Base-by-base conservation (phyloP, 495 filamentous ascomycete species). In the Aspergillus ostianus region DNA sequence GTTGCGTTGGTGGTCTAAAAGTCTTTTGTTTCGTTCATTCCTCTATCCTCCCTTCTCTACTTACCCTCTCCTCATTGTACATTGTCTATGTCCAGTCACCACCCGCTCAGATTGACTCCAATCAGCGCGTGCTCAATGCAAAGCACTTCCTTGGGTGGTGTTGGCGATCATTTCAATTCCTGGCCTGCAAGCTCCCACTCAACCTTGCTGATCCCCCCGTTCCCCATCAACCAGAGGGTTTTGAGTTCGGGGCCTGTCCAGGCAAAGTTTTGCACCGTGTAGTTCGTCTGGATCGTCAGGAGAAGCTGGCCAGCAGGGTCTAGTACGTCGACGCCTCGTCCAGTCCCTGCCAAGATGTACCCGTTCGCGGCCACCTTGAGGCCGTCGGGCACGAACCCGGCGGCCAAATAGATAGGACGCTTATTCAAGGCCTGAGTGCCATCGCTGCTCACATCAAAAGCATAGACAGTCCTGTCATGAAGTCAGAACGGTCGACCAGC, bases 221-320 rank as follows among this genome's bases (percentile, higher is more conserved):
- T 56, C 1, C 70, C 68, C 57, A 70, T 61, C 47, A 70, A 15
- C 64, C 60, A 71, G 21, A 68, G 51, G 20, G 64, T 65, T 51
- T 62, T 68, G 17, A 63, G 55, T 49, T 72, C 61, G 8, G 57
- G 55, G 6, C 68, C 68, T 27, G 60, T 67, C 66, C 66, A 72
- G 23, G 66, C 70, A 54, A 74, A 62, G 50, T 74, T 74, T 56
- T 69, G 57, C 13, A 69, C 71, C 9, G 66, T 66, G 55, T 65
- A 70, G 26, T 67, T 70, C 13, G 68, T 74, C 56, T 71, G 66
- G 15, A 72, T 61, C 13, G 68, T 70, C 12, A 69, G 45, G 27
- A 74, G 23, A 59, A 68, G 63, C 47, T 66, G 64, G 30, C 66
- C 63, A 54, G 52, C 23, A 32, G 53, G 53, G 49, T 71, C 66